Conservation (phyloP, 352 stramenopile genomes). For the Thraustochytrium striatum region DNA sequence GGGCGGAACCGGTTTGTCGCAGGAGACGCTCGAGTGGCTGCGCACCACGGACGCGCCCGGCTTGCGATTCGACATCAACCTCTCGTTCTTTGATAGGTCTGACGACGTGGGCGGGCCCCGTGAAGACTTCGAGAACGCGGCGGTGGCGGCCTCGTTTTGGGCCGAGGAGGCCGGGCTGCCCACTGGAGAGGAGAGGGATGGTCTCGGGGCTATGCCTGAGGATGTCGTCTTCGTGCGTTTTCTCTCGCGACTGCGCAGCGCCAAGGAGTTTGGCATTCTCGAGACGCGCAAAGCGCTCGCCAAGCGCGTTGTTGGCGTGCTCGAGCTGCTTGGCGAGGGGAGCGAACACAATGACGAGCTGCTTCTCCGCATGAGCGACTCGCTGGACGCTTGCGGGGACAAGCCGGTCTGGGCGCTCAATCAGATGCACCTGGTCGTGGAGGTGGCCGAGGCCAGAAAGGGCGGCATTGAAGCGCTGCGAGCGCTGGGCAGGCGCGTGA, state of each 20-base stretch:
- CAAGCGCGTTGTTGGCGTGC: background rate
- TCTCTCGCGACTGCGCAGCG: background rate
- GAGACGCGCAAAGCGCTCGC: background rate
- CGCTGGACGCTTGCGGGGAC: conserved; percentile 24
- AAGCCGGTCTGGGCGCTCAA: conserved; percentile 44
- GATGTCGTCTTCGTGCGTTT: conserved; percentile 21
- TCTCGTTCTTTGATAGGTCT: too few species aligned
- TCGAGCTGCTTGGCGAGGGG: background rate
- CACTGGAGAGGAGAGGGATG: too few species aligned
- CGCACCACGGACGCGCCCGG: too few species aligned
- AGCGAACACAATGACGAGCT: background rate
- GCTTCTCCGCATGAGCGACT: background rate
- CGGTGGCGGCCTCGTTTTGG: too few species aligned
- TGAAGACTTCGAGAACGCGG: too few species aligned
- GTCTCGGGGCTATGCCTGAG: too few species aligned
- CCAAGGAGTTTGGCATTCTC: background rate
- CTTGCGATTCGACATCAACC: too few species aligned
- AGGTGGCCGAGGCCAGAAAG: background rate
- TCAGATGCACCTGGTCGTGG: conserved; percentile 8
- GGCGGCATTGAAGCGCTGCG: background rate
- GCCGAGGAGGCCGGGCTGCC: too few species aligned
- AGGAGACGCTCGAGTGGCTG: too few species aligned
- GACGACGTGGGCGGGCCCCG: too few species aligned
- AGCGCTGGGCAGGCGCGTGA: background rate
- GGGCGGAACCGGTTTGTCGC: too few species aligned